Evolutionary conservation across 345 rosid species (phyloP), one percentile per base, ranked within the genome.

Genomic region (Reutealis trisperma): DNA sequence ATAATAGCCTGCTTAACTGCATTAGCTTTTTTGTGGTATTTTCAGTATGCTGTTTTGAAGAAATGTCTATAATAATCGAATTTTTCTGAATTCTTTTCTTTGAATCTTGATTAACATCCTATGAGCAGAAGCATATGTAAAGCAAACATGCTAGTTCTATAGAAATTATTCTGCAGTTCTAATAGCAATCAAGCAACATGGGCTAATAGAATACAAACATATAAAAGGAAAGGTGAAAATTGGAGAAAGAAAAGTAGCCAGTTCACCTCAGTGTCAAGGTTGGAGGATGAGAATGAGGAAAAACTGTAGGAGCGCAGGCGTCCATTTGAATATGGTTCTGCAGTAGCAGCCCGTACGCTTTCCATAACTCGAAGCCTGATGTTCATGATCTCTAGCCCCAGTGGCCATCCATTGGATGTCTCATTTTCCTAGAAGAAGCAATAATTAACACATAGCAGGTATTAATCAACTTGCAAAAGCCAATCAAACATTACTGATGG

Each of bases 361-460:
- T 78, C 83, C 22, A 63, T 70, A 8, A 72, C 72, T 63, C 83
- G 57, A 62, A 89, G 80, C 67, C 88, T 87, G 41, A 78, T 75
- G 75, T 54, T 80, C 86, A 87, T 80, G 44, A 85, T 82, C 80
- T 83, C 82, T 0, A 89, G 85, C 63, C 90, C 92, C 0, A 87
- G 88, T 2, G 92, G 92, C 92, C 92, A 89, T 72, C 92, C 92
- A 27, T 63, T 87, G 5, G 86, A 78, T 32, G 54, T 71, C 77
- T 73, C 85, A 34, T 45, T 80, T 21, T 81, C 88, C 91, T 88
- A 25, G 24, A 82, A 61, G 49, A 27, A 2, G 21, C 61, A 71
- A 47, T 67, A 57, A 45, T 30, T 27, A 47, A 45, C 47, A 52
- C 61, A 37, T 5, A 11, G 58, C 19, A 25, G 63, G 32, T 63